Base-by-base conservation (phyloP, 139 green algal species). In the Zygnema circumcarinatum region DNA sequence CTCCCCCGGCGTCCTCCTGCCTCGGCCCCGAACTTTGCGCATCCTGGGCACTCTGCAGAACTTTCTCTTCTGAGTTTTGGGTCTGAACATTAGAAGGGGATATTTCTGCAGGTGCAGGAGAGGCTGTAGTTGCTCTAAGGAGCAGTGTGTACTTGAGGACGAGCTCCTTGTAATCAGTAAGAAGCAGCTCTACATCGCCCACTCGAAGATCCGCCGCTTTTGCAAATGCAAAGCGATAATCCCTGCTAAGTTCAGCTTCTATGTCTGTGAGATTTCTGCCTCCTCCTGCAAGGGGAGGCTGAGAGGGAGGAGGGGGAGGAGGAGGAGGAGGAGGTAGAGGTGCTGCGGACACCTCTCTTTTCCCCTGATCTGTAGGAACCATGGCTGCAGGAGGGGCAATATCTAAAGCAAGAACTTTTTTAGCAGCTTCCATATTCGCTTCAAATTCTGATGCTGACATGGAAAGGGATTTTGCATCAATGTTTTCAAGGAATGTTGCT, bases 141-240 rank as follows among this genome's bases (percentile, higher is more conserved):
- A n/a, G n/a, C n/a, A n/a, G n/a, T n/a, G n/a, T n/a, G 79, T 95
- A 93, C 41, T 90, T 91, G 76, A 97, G 92, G 39, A 92, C 94
- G 29, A 96, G 89, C 90, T 97, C 94, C 92, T 98, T 97, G 92
- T 98, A 97, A 2, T 86, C 81, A 22, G 62, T 40, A 53, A 98
- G 90, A 84, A 98, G 90, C 38, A 80, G 38, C 0, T 79, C 39
- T 35, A 98, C 94, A n/a, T 98, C 94, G 0, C 80, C 78, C 67
- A 98, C 41, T 0, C 86, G 93, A 29, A 98, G 86, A 40, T 93
- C 83, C 20, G 92, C 92, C 0, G 92, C 76, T 1, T 47, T 31
- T 16, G 91, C 90, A 87, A 95, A 97, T 72, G 96, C 86, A 85
- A 91, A 96, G 2, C 89, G 93, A 72, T 91, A 90, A 2, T 87